Base-by-base conservation (phyloP, 108 stramenopile species). In the Parietichytrium sp. region DNA sequence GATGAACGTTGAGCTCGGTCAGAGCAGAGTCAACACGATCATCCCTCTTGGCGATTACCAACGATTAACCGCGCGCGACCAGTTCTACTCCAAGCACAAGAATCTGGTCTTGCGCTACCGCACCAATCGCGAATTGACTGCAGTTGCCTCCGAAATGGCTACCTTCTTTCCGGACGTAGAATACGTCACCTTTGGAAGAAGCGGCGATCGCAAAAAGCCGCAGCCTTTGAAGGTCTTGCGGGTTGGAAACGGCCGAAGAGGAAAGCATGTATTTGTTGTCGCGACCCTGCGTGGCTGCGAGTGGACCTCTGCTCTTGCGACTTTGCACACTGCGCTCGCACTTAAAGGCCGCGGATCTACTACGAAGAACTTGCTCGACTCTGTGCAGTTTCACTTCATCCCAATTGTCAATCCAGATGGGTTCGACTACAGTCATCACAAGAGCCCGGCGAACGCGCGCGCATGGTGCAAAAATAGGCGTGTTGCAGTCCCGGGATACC, bases 11-110 rank as follows among this genome's bases (percentile, higher is more conserved):
- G 61, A 31, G 20, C 61, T 72, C 33, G 29, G 16, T 7, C 36
- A 72, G 20, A 72, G 45, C 38, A 42, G 29, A 0, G 23, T 72
- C 10, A 33, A 42, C 10, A 42, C 36, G 23, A 72, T 72, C 20
- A 10, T 72, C 6, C 61, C 61, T 45, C 61, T 42, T 27, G 61
- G 61, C 6, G 61, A 72, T 25, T 72, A 72, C 42, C 36, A 72
- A 33, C 61, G 61, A n/a, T 42, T 72, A 13, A 72, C 61, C n/a
- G 61, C 61, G 38, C 61, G 61, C 38, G 61, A 72, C 61, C 61
- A 33, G 7, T 16, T 72, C 29, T 72, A 72, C 20, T 33, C 38
- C 1, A 72, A 72, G 42, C 61, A 72, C 61, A 72, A 72, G 61
- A 27, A 42, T 42, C 10, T 72, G 2, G 36, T 72, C 2, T n/a